These are phyloP conservation scores for Aspergillus eucalypticola DNA, from an alignment of 2,329 filamentous ascomycete genomes.

Conservation along the genomic window DNA sequence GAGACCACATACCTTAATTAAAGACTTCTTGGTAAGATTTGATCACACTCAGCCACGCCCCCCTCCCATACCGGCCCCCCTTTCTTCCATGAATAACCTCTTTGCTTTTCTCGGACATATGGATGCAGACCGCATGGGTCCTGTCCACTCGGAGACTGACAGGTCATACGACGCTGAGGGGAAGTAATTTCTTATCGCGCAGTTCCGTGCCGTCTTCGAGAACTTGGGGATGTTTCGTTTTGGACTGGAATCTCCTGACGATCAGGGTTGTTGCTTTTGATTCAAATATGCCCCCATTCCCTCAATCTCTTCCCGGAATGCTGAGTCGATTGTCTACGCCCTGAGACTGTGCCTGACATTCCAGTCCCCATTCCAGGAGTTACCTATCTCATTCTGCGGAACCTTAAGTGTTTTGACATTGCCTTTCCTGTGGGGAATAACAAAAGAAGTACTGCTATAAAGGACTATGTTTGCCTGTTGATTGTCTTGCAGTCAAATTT, in stretches of 20 bases:
- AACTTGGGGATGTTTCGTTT: constrained; percentile 9
- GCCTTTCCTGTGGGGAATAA: constrained; percentile 8
- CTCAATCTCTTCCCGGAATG: constrained; percentile 18
- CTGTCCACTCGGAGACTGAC: constrained; percentile 10
- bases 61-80: background rate
- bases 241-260: constrained; percentile 1
- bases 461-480: constrained; percentile 23
- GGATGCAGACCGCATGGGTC: constrained; percentile 13
- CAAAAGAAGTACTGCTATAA: constrained; percentile 15
- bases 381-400: constrained; percentile 5
- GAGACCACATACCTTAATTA: constrained; percentile 6
- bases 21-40: constrained; percentile 9
- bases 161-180: constrained; percentile 24
- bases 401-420: constrained; percentile 10
- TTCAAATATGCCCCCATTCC: constrained; percentile 12
- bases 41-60: constrained; percentile 8
- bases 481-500: constrained; percentile 14
- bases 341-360: constrained; percentile 31
- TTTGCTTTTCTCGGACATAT: constrained; percentile 3
- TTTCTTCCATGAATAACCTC: background rate
- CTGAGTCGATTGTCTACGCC: constrained; percentile 23
- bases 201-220: constrained; percentile 12
- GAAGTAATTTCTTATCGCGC: constrained; percentile 11
- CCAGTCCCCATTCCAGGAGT: constrained; percentile 30
- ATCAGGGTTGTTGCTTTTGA: constrained; percentile 3